Conservation (phyloP, 805 yeast species). For the Yarrowia phangngaensis region DNA sequence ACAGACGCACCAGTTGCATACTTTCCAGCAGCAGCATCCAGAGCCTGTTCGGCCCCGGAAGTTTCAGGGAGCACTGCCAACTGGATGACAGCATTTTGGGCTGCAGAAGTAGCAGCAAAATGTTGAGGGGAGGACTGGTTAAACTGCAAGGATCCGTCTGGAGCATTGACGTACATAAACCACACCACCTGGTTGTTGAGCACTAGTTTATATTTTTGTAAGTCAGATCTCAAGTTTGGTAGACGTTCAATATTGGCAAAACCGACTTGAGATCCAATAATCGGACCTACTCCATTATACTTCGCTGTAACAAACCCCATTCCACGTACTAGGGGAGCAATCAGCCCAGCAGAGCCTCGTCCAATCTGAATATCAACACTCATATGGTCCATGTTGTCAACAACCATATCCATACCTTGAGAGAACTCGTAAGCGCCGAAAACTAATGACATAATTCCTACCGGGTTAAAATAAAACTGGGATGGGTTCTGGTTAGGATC, state of each 20-base stretch:
- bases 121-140: conserved; percentile 35
- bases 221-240: conserved; percentile 42
- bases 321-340: conserved; percentile 52
- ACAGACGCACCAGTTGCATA: conserved; percentile 51
- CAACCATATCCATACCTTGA: conserved; percentile 42
- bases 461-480: conserved; percentile 55
- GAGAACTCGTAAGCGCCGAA: conserved; percentile 52
- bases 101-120: conserved; percentile 46
- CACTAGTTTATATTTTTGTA: conserved; percentile 53
- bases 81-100: conserved; percentile 56
- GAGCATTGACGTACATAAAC: conserved; percentile 54
- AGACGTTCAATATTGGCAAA: conserved; percentile 48
- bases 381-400: conserved; percentile 41
- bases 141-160: conserved; percentile 34
- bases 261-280: conserved; percentile 59
- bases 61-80: conserved; percentile 48
- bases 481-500: conserved; percentile 47
- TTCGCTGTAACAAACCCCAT: conserved; percentile 56
- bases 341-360: conserved; percentile 28
- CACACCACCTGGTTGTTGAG: conserved; percentile 58
- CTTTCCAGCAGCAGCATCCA: conserved; percentile 62
- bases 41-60: conserved; percentile 38
- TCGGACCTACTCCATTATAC: conserved; percentile 38
- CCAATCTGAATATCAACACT: conserved; percentile 32
- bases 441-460: conserved; percentile 52